phyloP scores from a whole-genome alignment of 2,329 filamentous ascomycete genomes.

The Hymenotorrendiella dingleyae region DNA sequence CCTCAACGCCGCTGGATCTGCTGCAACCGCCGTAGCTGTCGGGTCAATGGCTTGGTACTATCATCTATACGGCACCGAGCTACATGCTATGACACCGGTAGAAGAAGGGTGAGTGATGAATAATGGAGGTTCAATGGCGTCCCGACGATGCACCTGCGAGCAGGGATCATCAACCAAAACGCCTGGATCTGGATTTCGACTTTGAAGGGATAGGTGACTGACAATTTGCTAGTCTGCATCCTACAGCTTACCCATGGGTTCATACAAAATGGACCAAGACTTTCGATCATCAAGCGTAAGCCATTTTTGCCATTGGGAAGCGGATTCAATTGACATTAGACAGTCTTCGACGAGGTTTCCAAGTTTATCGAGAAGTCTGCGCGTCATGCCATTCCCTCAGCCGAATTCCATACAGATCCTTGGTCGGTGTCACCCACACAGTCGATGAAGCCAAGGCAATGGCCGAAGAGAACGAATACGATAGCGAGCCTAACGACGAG shows the following conservation, averaged over 20 bases:
- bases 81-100: constrained; percentile 82
- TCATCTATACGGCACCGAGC: constrained; percentile 85
- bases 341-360: constrained; percentile 96
- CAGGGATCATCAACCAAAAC: neutral
- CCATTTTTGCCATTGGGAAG: constrained; percentile 23
- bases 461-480: constrained; percentile 98
- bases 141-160: constrained; percentile 12
- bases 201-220: constrained; percentile 19
- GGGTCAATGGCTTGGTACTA: constrained; percentile 96
- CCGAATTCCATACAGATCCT: constrained; percentile 86
- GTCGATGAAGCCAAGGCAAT: constrained; percentile 96
- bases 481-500: constrained; percentile 94
- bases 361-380: constrained; percentile 98
- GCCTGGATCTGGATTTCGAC: no score
- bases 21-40: constrained; percentile 79
- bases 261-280: constrained; percentile 90
- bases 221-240: constrained; percentile 64
- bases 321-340: constrained; percentile 23
- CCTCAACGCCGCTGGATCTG: constrained; percentile 79
- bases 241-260: constrained; percentile 92
- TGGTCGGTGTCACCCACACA: constrained; percentile 89
- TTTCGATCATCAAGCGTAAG: constrained; percentile 95
- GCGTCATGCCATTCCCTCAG: constrained; percentile 93
- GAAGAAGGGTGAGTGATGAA: constrained; percentile 89
- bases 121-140: constrained; percentile 13